Evolutionary conservation across 331 rosid genomes (phyloP), one percentile per base, ranked within the genome.

Genomic region (Arachis monticola): DNA sequence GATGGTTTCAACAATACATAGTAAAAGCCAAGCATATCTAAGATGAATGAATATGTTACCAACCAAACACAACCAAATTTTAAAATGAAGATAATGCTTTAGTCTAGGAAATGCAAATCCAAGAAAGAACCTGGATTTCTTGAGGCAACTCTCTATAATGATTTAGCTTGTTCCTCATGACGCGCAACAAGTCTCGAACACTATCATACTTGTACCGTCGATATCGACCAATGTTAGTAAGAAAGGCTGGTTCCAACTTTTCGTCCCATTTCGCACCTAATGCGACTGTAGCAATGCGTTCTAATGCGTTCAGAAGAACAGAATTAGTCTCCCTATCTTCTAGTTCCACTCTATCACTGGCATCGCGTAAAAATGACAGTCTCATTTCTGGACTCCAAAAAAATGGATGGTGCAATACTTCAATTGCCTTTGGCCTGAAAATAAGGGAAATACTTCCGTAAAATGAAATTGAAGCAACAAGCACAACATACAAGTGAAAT

Each of bases 151-250:
- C 98, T 77, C 97, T 71, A 8, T 78, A 91, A 82, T 93, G 98
- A 82, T 91, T 93, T 67, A 81, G 74, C 75, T 93, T 89, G 87
- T 93, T 93, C 73, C 98, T 87, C 83, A 93, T 88, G 61, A 93
- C 96, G 41, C 97, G 90, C 82, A 93, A 53, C 30, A 93, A 80
- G 76, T 91, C 96, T 63, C 94, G 88, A 27, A 91, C 94, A 60
- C 97, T 93, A 73, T 87, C 88, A 70, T 66, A 91, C 64, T 83
- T 93, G 44, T 93, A 93, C 46, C 92, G 85, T 61, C 98, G 83
- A 73, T 91, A 91, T 11, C 5, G 81, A 62, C 98, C 86, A 52
- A 93, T 91, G 81, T 91, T 72, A 60, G 55, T 74, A 46, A 93
- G 74, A 80, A 93, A 93, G 51, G 71, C 79, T 1, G 78, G 76